These are phyloP conservation scores for Fraxinus angustifolia DNA, from an alignment of 305 asterid species.

Conservation along the genomic window DNA sequence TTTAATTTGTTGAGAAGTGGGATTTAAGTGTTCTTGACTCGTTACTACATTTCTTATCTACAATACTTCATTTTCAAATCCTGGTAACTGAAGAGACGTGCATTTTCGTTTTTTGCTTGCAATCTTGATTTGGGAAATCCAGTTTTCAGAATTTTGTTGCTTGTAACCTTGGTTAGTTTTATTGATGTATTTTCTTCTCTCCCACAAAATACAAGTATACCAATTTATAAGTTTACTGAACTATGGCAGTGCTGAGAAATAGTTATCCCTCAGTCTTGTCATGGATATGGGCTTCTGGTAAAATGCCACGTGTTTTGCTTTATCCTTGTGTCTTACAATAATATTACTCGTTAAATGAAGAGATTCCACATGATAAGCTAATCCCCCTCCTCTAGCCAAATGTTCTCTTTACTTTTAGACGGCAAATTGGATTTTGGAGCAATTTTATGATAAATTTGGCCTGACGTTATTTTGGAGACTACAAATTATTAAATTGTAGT, in stretches of 20 bases:
- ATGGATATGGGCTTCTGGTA: constrained; percentile 1
- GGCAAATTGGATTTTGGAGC: not conserved
- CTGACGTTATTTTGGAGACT: not conserved
- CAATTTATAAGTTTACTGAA: not conserved
- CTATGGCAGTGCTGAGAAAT: not conserved
- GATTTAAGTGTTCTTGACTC: not conserved
- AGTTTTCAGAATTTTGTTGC: not conserved
- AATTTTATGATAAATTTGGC: not conserved
- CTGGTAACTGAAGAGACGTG: not conserved
- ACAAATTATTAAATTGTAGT: not conserved
- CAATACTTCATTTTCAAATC: constrained; percentile 1
- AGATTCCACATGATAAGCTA: not conserved
- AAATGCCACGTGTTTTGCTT: not conserved
- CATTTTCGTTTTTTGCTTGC: not conserved
- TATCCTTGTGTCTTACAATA: not conserved
- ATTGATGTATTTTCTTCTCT: not conserved
- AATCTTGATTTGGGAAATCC: not conserved
- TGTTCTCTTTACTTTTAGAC: not conserved
- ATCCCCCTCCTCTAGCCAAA: constrained; percentile 5
- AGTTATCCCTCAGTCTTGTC: not conserved
- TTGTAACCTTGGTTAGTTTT: not conserved
- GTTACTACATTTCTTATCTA: not conserved
- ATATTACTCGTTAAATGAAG: not conserved
- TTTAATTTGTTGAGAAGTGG: not conserved
- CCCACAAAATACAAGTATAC: not conserved